Base-by-base conservation (phyloP, 176 grass and related monocot species). In the Avena sativa region DNA sequence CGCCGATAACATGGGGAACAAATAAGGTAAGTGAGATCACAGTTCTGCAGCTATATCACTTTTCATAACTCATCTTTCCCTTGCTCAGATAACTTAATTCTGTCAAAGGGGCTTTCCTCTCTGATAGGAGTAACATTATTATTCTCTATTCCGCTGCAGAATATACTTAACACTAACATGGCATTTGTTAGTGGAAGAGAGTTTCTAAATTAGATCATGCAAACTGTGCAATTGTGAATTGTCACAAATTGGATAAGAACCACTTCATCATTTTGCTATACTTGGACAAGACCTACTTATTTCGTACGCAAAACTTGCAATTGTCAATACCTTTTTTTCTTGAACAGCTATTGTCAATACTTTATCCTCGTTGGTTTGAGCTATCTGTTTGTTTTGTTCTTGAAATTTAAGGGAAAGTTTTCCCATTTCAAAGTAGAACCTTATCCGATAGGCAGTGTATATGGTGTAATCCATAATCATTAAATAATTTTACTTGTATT, bases 21-120 rank as follows among this genome's bases (percentile, higher is more conserved):
- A 85, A 82, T 85, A 85, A 32, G 60, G 81, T 26, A 77, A 78
- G 78, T 91, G 78, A 85, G 73, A 82, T 53, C 25, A 44, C 25
- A 63, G 13, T 30, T 78, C 53, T 55, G 40, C 38, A 76, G 51
- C 52, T 76, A 71, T 76, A 4, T 62, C 52, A 68, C 7, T 40
- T 57, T 44, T 34, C 55, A 4, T 85, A 44, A 64, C 19, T 64
- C 14, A 50, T n/a, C 23, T 20, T 85, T 71, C 61, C n/a, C 70
- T 25, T 81, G 32, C 52, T 85, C 44, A 88, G 44, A 91, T 91
- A 47, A 47, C 2, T 6, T 28, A 61, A 55, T 60, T 11, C 26
- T 60, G 50, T 67, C 26, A 79, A 60, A 76, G 78, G 59, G 52
- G 46, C 36, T 19, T 50, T 49, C 14, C 71, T 86, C 5, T 71